These are phyloP conservation scores for Fusarium zealandicum DNA, from an alignment of 2,329 filamentous ascomycete species.

Conservation along the genomic window DNA sequence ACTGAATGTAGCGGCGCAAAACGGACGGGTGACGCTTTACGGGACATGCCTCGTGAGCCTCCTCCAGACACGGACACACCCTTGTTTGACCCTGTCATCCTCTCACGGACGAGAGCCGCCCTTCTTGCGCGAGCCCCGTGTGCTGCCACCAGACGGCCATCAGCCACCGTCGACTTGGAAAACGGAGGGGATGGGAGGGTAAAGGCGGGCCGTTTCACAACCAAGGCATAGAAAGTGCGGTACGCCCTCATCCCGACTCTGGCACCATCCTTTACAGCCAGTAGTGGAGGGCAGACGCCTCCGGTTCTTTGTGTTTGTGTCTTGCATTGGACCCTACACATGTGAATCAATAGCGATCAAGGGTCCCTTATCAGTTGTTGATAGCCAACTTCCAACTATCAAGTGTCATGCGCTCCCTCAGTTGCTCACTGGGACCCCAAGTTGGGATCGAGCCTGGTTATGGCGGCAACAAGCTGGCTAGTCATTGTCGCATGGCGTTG, in stretches of 20 bases:
- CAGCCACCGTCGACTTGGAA: constrained; percentile 17
- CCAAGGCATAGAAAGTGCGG: constrained; percentile 22
- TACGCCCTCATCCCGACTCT: constrained; percentile 18
- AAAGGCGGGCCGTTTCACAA: constrained; percentile 42
- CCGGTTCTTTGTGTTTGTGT: constrained; percentile 3
- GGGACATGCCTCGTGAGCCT: constrained; percentile 33
- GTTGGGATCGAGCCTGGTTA: neutral
- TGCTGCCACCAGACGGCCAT: constrained; percentile 21
- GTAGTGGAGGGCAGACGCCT: constrained; percentile 15
- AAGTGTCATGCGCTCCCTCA: constrained; percentile 35
- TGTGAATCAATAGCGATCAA: constrained; percentile 11
- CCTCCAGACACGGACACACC: constrained; percentile 25
- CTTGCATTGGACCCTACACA: constrained; percentile 10
- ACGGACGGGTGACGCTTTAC: constrained; percentile 23
- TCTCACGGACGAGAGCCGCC: constrained; percentile 23
- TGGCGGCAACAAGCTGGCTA: too few species aligned
- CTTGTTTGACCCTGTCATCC: constrained; percentile 8
- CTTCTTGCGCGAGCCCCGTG: constrained; percentile 14
- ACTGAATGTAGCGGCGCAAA: constrained; percentile 13
- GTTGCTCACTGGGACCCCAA: constrained; percentile 26
- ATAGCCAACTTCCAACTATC: constrained; percentile 17
- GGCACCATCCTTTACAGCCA: constrained; percentile 14
- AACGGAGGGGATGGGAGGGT: constrained; percentile 34
- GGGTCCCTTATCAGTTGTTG: constrained; percentile 9
- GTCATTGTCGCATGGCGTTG: neutral